A percentile compares a stretch with the other conserved stretches of the same genome.
These are phyloP conservation scores for Setomelanomma holmii DNA, from an alignment of 2,329 filamentous ascomycete species.

Conservation along the genomic window DNA sequence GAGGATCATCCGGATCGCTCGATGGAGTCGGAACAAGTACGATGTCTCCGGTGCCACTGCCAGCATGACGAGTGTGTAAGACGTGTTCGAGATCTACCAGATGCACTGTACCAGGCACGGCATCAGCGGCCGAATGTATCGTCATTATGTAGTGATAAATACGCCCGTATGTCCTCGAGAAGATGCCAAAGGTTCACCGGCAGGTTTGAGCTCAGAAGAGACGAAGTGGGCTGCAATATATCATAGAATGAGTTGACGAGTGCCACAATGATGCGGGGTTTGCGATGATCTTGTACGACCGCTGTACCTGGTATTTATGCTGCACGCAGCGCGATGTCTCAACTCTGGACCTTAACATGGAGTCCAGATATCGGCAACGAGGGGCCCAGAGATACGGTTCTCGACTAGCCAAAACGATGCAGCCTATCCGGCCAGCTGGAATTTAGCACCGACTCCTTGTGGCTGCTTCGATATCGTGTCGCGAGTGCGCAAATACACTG, in stretches of 20 bases:
- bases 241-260: neutral
- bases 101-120: slow-evolving; percentile 52
- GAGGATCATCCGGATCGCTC: slow-evolving; percentile 43
- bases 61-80: slow-evolving; percentile 46
- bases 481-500: neutral
- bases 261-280: neutral
- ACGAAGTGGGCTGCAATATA: neutral
- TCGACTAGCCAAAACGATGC: neutral
- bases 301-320: neutral
- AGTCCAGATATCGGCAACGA: neutral
- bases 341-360: neutral
- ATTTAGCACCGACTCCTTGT: neutral
- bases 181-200: neutral
- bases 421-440: neutral
- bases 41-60: slow-evolving; percentile 43
- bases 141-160: slow-evolving; percentile 5
- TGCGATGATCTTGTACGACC: neutral
- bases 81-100: slow-evolving; percentile 51
- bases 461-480: neutral
- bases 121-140: neutral
- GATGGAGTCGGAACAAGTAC: slow-evolving; percentile 51
- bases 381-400: neutral
- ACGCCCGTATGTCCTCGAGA: neutral
- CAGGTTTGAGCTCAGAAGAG: neutral
- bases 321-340: neutral